Evolutionary conservation across 192 early-diverging fungal genomes (phyloP), one percentile per base, ranked within the genome.

Genomic region (Globomyces pollinis-pini): DNA sequence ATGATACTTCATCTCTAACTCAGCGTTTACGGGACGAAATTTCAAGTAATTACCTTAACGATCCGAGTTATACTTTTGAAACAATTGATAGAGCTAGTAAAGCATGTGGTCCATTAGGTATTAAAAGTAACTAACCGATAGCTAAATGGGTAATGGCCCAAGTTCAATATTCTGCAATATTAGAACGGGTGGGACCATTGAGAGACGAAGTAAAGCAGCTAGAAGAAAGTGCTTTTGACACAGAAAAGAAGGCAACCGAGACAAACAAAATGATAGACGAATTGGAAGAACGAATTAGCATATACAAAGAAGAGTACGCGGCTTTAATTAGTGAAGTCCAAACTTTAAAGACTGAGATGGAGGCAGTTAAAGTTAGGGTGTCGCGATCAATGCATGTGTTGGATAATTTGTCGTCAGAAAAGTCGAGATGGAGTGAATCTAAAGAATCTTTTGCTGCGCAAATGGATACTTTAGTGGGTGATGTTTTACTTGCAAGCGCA

Each of bases 91-190:
- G 90, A 53, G 98, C 98, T 15, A 88, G 85, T 66, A 95, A 91
- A 68, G 98, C 98, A 2, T 99, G 98, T 72, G 98, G 98, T 6
- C 98, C 98, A 23, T 72, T 99, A 30, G n/a, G n/a, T n/a, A n/a
- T n/a, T n/a, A n/a, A n/a, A n/a, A n/a, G n/a, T n/a, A n/a, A n/a
- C n/a, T n/a, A n/a, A n/a, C n/a, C n/a, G n/a, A n/a, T n/a, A n/a
- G 91, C 93, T 21, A 86, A 94, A 71, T 99, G 98, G 98, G 98
- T 91, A 0, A 84, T 88, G 57, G 98, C 98, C 26, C 98, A 98
- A 75, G 93, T 98, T 12, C 84, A 81, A 43, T 99, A 84, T 59
- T 81, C 89, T 12, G 85, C 88, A 49, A 99, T 99, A 51, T 65
- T 99, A 52, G 93, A 98, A 68, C 79, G 84, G 43, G 87, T 99